phyloP scores from a whole-genome alignment of 83 land plant genomes.

The Picea abies region DNA sequence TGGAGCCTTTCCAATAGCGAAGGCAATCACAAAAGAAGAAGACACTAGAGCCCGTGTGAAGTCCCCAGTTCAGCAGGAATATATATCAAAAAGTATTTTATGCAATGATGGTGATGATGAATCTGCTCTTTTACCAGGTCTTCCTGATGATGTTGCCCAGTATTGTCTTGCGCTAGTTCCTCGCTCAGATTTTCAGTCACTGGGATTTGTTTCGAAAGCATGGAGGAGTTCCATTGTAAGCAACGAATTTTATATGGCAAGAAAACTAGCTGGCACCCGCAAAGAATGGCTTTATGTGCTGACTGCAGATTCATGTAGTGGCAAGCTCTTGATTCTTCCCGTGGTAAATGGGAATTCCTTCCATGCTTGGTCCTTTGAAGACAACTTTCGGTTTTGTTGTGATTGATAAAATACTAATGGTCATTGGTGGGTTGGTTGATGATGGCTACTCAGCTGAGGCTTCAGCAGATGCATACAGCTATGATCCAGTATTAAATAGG shows the following conservation, averaged over 20 bases:
- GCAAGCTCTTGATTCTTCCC: conserved; percentile 25
- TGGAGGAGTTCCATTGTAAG: conserved; percentile 46
- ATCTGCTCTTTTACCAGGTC: conserved; percentile 54
- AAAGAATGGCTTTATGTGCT: conserved; percentile 75
- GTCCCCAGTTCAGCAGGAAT: no score
- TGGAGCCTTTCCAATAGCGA: no score
- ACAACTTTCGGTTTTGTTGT: conserved; percentile 59
- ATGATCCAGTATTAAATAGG: conserved; percentile 70
- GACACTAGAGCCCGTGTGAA: no score
- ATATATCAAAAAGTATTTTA: no score
- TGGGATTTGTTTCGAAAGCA: conserved; percentile 60
- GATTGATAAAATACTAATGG: conserved; percentile 63
- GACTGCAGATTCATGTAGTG: conserved; percentile 39
- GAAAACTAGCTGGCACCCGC: conserved; percentile 49
- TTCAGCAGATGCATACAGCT: conserved; percentile 20
- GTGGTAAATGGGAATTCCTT: background rate
- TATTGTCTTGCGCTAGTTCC: conserved; percentile 71
- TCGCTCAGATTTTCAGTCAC: conserved; percentile 41
- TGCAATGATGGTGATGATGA: background rate
- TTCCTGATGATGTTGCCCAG: conserved; percentile 76
- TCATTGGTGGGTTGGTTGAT: conserved; percentile 55
- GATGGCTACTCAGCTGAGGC: conserved; percentile 26
- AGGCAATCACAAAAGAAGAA: no score
- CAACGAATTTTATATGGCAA: no score
- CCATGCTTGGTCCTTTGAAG: conserved; percentile 72